Evolutionary conservation across 2,329 filamentous ascomycete species (phyloP).

Genomic region (Talaromyces verruculosus): DNA sequence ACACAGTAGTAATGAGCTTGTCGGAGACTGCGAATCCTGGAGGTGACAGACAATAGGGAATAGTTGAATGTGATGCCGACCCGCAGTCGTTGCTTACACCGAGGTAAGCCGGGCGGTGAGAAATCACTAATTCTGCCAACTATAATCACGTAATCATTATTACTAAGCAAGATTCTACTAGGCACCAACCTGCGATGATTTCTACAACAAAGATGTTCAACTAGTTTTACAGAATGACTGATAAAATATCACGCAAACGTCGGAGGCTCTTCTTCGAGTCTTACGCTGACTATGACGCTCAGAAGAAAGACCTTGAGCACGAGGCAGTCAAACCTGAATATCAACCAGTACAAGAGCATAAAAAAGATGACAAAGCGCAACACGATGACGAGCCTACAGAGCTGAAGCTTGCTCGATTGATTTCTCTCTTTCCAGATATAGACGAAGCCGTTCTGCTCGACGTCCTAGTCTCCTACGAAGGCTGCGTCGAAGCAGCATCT

Average conservation of each 20-base stretch:
- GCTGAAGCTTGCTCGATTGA: conserved; percentile 78
- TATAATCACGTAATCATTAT: conserved; percentile 12
- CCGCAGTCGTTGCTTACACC: conserved; percentile 7
- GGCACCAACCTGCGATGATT: too few relatives aligned
- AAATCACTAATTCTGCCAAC: neutral
- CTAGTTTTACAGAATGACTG: neutral
- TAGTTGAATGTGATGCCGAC: conserved; percentile 20
- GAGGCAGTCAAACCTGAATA: neutral
- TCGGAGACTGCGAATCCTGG: neutral
- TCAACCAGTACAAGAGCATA: neutral
- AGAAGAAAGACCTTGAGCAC: neutral
- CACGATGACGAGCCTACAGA: conserved; percentile 79
- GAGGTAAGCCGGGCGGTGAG: conserved; percentile 14
- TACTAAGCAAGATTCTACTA: conserved; percentile 1
- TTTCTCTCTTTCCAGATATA: conserved; percentile 68
- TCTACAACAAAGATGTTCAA: too few relatives aligned
- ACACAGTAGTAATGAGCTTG: neutral
- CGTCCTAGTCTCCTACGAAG: conserved; percentile 72
- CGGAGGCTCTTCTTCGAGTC: conserved; percentile 18
- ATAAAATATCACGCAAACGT: conserved; percentile 7
- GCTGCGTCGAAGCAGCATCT: conserved; percentile 68
- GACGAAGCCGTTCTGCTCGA: conserved; percentile 72
- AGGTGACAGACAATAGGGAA: neutral
- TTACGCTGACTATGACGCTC: conserved; percentile 3
- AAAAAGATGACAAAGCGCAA: neutral